Base-by-base conservation (phyloP, 78 protist species). In the Dictyostelium brefeldianum region DNA sequence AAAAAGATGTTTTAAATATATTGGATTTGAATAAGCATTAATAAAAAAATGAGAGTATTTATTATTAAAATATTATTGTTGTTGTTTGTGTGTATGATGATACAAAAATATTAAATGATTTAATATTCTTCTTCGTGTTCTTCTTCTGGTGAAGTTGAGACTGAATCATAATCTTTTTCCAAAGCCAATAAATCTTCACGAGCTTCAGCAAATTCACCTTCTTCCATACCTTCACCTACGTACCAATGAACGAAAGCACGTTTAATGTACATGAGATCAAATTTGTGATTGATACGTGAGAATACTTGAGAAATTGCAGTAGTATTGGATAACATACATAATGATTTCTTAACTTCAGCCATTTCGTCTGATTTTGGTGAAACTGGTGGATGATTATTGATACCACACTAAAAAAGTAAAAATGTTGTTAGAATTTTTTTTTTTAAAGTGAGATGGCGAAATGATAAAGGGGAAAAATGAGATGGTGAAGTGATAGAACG, bases 211-310 rank as follows among this genome's bases (percentile, higher is more conserved):
- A 98, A 98, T 80, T 98, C 99, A 83, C 99, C 99, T 83, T 98
- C 99, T 89, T 98, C 99, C 99, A 98, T 98, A 81, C 99, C 99
- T 95, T 98, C 99, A 43, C 98, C 99, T 74, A 98, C 99, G 89
- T 97, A 98, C 99, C 99, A 98, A 93, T 98, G 99, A 53, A 98
- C 96, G 95, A 96, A 92, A 59, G 98, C 96, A 91, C 99, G 97
- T 98, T 98, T 98, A 98, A 98, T 95, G 96, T 96, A 99, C 99
- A 99, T 98, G 50, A 98, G 97, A 36, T 98, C 99, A 94, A 98
- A 98, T 83, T 96, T 97, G 90, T 94, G 94, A 92, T 97, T 97
- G 70, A 98, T 89, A 54, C 99, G 80, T 43, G 97, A 62, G 94
- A 96, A 97, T 41, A 97, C 98, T 84, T 98, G 98, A 64, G 98